Evolutionary conservation across 2,329 filamentous ascomycete species (phyloP).

Genomic region (Alternaria arbusti): DNA sequence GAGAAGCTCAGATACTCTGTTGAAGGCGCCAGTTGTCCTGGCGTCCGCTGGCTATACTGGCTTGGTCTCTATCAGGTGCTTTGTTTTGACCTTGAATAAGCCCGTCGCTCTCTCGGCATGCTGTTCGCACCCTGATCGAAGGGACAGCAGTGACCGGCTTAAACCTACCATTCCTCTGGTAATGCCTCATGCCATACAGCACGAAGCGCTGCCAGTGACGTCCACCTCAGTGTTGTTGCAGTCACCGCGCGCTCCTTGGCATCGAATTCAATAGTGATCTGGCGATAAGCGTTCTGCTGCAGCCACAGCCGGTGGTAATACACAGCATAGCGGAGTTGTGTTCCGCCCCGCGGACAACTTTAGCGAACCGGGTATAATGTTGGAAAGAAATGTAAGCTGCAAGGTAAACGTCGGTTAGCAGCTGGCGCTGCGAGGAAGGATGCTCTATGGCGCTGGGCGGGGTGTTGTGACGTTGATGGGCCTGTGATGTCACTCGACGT

Average conservation of each 20-base stretch:
- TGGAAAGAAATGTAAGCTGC: not conserved
- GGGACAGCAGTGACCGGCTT: not conserved
- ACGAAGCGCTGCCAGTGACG: not conserved
- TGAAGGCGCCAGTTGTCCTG: slow-evolving; percentile 4
- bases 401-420: not conserved
- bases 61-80: not conserved
- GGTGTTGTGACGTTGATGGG: not conserved
- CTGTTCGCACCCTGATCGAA: not conserved
- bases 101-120: not conserved
- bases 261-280: not conserved
- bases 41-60: not conserved
- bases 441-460: not conserved
- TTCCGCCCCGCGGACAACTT: not conserved
- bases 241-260: not conserved
- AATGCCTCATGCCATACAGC: not conserved
- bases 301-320: not conserved
- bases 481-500: not conserved
- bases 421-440: not conserved
- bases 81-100: not conserved
- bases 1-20: slow-evolving; percentile 5
- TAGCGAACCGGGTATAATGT: not conserved
- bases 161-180: not conserved
- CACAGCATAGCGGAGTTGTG: not conserved
- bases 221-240: not conserved
- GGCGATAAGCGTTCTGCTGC: not conserved